Conservation (phyloP, 352 stramenopile genomes). For the Pseudoperonospora humuli region DNA sequence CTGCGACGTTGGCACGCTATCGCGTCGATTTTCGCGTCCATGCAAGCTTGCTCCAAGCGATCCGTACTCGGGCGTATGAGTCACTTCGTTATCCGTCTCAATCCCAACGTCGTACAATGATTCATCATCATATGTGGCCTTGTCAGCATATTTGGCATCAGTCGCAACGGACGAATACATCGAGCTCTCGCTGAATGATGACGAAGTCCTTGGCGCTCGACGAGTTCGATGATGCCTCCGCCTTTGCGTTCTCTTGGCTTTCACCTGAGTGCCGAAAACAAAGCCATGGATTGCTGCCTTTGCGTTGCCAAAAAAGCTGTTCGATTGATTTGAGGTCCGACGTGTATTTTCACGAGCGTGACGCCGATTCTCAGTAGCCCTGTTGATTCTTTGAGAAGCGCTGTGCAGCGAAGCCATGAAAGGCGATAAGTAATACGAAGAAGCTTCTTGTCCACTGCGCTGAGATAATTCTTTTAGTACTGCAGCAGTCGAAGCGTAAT, state of each 20-base stretch:
- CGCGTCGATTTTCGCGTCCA: background rate
- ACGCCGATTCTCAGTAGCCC: constrained; percentile 1
- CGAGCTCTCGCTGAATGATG: constrained; percentile 8
- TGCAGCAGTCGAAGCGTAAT: constrained; percentile 49
- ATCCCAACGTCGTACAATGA: constrained; percentile 10
- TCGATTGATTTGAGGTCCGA: constrained; percentile 5
- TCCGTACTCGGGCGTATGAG: constrained; percentile 17
- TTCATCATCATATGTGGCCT: constrained; percentile 15
- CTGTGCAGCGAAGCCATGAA: constrained; percentile 4
- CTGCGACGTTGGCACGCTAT: constrained; percentile 1
- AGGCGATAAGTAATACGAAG: constrained; percentile 3
- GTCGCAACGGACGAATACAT: constrained; percentile 28
- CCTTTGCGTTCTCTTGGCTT: constrained; percentile 18
- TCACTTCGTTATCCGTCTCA: constrained; percentile 11
- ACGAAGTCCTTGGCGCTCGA: constrained; percentile 7
- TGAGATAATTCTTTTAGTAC: constrained; percentile 41
- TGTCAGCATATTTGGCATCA: constrained; percentile 15
- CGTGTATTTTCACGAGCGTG: constrained; percentile 3
- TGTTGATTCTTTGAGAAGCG: constrained; percentile 2
- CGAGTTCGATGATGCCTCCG: constrained; percentile 8
- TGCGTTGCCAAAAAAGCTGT: constrained; percentile 17
- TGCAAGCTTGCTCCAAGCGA: constrained; percentile 16
- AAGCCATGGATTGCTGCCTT: constrained; percentile 13
- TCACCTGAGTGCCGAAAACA: constrained; percentile 10
- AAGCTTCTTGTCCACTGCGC: constrained; percentile 8